Evolutionary conservation across 140 eudicot genomes (phyloP).

Genomic region (Senecio squalidus): DNA sequence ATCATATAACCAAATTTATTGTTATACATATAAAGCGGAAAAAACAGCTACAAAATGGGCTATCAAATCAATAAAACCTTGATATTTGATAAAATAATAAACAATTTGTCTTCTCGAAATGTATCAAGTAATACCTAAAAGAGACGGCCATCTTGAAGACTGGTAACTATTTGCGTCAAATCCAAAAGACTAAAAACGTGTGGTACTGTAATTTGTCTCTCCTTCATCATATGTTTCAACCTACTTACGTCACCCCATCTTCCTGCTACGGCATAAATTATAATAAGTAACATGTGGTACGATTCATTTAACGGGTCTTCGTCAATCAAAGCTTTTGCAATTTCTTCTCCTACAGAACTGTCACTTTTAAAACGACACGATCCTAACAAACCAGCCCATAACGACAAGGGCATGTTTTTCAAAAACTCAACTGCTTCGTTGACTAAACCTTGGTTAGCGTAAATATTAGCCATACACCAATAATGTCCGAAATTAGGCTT

Average conservation of each 20-base stretch:
- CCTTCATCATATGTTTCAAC: conserved; percentile 57
- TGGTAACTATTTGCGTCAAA: conserved; percentile 58
- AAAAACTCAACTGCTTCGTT: conserved; percentile 54
- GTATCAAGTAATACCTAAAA: conserved; percentile 17
- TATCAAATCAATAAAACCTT: too few species aligned
- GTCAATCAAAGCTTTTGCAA: conserved; percentile 60
- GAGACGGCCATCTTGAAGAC: conserved; percentile 30
- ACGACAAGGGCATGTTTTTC: conserved; percentile 50
- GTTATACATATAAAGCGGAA: too few species aligned
- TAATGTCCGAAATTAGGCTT: conserved; percentile 76
- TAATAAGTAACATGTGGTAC: conserved; percentile 46
- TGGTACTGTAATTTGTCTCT: conserved; percentile 41
- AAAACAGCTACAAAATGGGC: too few species aligned
- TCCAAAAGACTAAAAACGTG: conserved; percentile 65
- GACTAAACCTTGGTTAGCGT: conserved; percentile 56
- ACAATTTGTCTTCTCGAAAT: background rate
- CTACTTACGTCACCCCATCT: conserved; percentile 71
- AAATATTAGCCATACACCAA: conserved; percentile 93
- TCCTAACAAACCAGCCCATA: conserved; percentile 62
- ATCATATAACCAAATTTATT: too few species aligned
- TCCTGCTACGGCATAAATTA: conserved; percentile 71
- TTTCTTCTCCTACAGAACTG: conserved; percentile 46
- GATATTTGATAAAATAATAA: too few species aligned
- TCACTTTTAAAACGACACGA: conserved; percentile 60
- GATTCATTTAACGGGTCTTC: conserved; percentile 49